These are phyloP conservation scores for Bigelowiella natans DNA, from an alignment of 78 protist species.

Conservation along the genomic window DNA sequence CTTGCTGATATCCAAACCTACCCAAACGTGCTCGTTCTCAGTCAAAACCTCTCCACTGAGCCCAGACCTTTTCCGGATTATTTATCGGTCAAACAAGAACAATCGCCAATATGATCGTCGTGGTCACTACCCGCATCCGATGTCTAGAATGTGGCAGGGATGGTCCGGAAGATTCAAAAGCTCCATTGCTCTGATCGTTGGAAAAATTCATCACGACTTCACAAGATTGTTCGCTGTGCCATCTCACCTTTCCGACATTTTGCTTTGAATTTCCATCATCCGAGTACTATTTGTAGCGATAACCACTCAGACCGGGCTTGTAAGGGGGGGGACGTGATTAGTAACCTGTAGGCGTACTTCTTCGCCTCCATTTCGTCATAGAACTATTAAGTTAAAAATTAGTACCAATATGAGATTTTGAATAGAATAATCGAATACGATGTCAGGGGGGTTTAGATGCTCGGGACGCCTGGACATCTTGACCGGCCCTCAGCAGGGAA, in stretches of 20 bases:
- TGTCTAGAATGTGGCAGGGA: constrained; percentile 21
- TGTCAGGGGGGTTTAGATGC: not conserved
- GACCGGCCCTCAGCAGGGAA: too few relatives aligned
- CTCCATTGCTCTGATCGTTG: constrained; percentile 27
- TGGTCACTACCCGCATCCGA: constrained; percentile 40
- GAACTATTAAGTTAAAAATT: not conserved
- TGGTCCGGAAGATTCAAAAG: constrained; percentile 10
- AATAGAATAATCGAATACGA: not conserved
- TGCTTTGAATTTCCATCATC: constrained; percentile 21
- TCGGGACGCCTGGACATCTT: not conserved
- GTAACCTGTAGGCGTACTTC: not conserved
- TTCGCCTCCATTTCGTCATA: not conserved
- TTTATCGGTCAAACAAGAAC: too few relatives aligned
- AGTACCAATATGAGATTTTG: not conserved
- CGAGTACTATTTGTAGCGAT: not conserved
- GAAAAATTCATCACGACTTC: too few relatives aligned
- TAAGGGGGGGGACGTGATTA: not conserved
- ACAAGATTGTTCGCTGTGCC: too few relatives aligned
- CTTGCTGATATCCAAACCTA: constrained; percentile 29
- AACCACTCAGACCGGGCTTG: not conserved
- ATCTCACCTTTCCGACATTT: constrained; percentile 27
- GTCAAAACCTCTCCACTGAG: constrained; percentile 15
- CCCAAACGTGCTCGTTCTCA: constrained; percentile 29
- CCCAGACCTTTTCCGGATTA: constrained; percentile 48
- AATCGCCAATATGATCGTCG: too few relatives aligned